Evolutionary conservation across 108 stramenopile species (phyloP).

Genomic region (Pseudonitzschia pungens): DNA sequence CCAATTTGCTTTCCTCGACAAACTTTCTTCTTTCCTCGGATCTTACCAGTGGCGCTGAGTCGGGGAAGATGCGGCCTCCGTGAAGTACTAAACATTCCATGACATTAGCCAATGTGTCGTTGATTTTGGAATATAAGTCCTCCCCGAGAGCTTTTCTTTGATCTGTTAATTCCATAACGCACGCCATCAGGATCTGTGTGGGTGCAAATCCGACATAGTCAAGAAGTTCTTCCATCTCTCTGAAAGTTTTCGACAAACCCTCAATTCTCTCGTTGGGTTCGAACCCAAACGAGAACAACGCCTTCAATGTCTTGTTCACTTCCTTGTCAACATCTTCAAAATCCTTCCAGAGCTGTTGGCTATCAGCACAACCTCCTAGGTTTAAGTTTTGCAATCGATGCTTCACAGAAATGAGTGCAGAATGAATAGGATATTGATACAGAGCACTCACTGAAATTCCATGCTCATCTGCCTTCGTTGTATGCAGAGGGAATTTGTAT

Average conservation of each 20-base stretch:
- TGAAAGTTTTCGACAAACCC: slow-evolving; percentile 38
- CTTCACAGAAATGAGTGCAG: slow-evolving; percentile 49
- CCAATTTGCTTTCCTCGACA: slow-evolving; percentile 1
- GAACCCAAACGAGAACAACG: slow-evolving; percentile 62
- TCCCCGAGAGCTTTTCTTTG: slow-evolving; percentile 24
- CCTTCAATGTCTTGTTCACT: slow-evolving; percentile 35
- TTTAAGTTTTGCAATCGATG: slow-evolving; percentile 25
- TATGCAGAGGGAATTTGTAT: slow-evolving; percentile 53
- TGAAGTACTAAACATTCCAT: slow-evolving; percentile 49
- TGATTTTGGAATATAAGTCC: slow-evolving; percentile 24
- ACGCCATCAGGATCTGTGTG: slow-evolving; percentile 63
- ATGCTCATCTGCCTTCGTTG: slow-evolving; percentile 18
- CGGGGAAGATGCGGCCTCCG: slow-evolving; percentile 60
- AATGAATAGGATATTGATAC: slow-evolving; percentile 73
- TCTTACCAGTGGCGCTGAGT: slow-evolving; percentile 51
- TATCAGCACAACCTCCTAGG: background rate
- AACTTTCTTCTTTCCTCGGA: slow-evolving; percentile 36
- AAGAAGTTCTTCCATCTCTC: slow-evolving; percentile 33
- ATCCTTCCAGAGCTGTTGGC: slow-evolving; percentile 1
- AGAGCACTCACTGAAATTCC: slow-evolving; percentile 57
- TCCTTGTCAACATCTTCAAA: slow-evolving; percentile 7
- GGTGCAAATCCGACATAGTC: slow-evolving; percentile 73
- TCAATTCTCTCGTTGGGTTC: slow-evolving; percentile 80
- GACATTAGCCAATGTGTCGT: slow-evolving; percentile 36
- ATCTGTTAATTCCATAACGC: slow-evolving; percentile 43